These are phyloP conservation scores for Obelidium mucronatum DNA, from an alignment of 192 early-diverging fungal genomes.

Conservation along the genomic window DNA sequence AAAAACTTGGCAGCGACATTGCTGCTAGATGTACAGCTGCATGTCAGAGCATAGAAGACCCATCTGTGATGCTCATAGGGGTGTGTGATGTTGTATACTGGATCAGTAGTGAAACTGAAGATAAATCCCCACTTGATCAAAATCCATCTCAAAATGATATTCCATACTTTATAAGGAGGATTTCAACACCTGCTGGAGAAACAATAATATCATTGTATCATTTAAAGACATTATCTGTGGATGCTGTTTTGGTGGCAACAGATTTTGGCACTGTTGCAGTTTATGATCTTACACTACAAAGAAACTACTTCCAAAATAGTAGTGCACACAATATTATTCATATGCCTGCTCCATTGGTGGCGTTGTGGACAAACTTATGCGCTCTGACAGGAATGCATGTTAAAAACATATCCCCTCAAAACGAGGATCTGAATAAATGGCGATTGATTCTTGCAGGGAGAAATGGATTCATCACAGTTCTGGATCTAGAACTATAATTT, in stretches of 20 bases:
- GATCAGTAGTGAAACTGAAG: slow-evolving; percentile 2
- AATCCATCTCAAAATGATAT: background rate
- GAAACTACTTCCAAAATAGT: background rate
- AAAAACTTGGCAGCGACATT: slow-evolving; percentile 13
- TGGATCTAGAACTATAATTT: slow-evolving; percentile 14
- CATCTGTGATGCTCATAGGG: slow-evolving; percentile 4
- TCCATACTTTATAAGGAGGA: slow-evolving; percentile 16
- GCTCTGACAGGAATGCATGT: slow-evolving; percentile 29
- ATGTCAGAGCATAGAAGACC: slow-evolving; percentile 19
- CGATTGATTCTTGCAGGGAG: slow-evolving; percentile 11
- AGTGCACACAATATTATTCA: background rate
- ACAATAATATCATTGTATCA: slow-evolving; percentile 27
- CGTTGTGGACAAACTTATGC: slow-evolving; percentile 17
- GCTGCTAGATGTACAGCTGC: slow-evolving; percentile 20
- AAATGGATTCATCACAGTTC: slow-evolving; percentile 3
- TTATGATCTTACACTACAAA: slow-evolving; percentile 17
- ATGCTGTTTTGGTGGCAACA: slow-evolving; percentile 29
- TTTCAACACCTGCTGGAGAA: slow-evolving; percentile 16
- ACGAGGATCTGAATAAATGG: slow-evolving; percentile 1
- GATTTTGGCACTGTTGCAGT: slow-evolving; percentile 34
- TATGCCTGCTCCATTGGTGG: background rate
- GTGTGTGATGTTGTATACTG: slow-evolving; percentile 31
- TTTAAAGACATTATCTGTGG: slow-evolving; percentile 13
- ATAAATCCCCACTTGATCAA: background rate
- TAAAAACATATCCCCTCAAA: slow-evolving; percentile 11